phyloP scores from a whole-genome alignment of 225 moss, liverwort and hornwort genomes.

The Thuidium tamariscinum region DNA sequence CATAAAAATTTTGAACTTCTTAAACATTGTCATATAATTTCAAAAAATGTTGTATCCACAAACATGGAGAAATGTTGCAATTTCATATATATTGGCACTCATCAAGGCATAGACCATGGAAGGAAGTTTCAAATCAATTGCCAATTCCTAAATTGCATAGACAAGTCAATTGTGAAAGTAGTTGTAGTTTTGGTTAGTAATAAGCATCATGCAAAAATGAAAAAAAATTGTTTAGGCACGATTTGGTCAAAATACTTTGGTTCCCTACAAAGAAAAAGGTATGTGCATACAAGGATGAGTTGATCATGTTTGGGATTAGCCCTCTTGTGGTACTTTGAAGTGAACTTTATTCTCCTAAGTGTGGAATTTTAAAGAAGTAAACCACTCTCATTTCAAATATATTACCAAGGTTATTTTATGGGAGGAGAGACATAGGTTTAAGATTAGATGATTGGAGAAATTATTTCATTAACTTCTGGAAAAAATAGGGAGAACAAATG shows the following conservation, averaged over 20 bases:
- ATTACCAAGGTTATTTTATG: no score
- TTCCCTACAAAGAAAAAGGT: accelerated
- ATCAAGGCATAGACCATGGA: accelerated
- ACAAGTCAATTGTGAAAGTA: not conserved
- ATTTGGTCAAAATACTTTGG: accelerated
- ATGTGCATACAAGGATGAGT: accelerated
- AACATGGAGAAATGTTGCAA: no score
- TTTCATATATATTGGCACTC: not conserved
- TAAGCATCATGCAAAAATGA: not conserved
- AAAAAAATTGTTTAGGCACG: accelerated
- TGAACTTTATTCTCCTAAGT: not conserved
- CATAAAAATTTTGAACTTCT: not conserved
- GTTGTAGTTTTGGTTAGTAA: not conserved
- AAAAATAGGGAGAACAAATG: no score
- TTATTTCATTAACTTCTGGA: no score
- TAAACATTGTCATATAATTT: accelerated
- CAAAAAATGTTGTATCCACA: not conserved
- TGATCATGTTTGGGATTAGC: accelerated
- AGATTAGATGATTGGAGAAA: no score
- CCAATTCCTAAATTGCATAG: no score
- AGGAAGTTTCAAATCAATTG: not conserved
- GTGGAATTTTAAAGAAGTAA: no score
- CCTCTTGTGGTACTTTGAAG: accelerated
- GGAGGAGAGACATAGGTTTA: no score
- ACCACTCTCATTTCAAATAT: no score